Base-by-base conservation (phyloP, 2,329 filamentous ascomycete genomes). In the Colletotrichum sansevieriae region DNA sequence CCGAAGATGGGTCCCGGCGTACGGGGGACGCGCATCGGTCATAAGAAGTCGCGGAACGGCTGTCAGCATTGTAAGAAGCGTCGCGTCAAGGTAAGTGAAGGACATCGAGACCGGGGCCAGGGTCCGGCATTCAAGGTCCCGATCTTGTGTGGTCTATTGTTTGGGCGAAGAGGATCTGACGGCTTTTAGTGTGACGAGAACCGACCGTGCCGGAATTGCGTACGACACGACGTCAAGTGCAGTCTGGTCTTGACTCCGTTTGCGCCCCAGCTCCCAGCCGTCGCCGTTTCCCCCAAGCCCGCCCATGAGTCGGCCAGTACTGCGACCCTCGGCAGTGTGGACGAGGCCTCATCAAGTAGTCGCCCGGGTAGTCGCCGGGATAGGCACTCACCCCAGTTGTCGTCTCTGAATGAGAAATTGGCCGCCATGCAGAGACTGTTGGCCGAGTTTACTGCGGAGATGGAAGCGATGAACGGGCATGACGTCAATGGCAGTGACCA, bases 51-150 rank as follows among this genome's bases (percentile, higher is more conserved):
- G 47, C 47, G 66, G 18, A 68, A 68, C 20, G 66, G 66, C 6
- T 68, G 66, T 12, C 66, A 68, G 43, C 66, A 68, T 62, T 68
- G 62, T 37, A 68, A 68, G 49, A 68, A 65, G 35, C 66, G 66
- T 13, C 66, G 66, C 18, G 66, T 68, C 49, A 68, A 68, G 62
- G 66, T 68, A 33, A 68, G 66, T 55, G 18, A 12, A 22, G 18
- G 33, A 4, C 29, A 13, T 18, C 18, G 54, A 41, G 35, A 29
- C 37, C 37, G 20, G 22, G 54, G 29, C 22, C 3, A 12, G 13
- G 13, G 10, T 25, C n/a, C 25, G 20, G 12, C 29, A 6, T 25
- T n/a, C 12, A 41, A 29, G 41, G 47, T 41, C 37, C 13, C 12
- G 12, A 25, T 22, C 13, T 33, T 56, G 29, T 22, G 13, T 56